phyloP scores from a whole-genome alignment of 1,284 basidiomycete genomes.

The Papiliotrema nemorosa region DNA sequence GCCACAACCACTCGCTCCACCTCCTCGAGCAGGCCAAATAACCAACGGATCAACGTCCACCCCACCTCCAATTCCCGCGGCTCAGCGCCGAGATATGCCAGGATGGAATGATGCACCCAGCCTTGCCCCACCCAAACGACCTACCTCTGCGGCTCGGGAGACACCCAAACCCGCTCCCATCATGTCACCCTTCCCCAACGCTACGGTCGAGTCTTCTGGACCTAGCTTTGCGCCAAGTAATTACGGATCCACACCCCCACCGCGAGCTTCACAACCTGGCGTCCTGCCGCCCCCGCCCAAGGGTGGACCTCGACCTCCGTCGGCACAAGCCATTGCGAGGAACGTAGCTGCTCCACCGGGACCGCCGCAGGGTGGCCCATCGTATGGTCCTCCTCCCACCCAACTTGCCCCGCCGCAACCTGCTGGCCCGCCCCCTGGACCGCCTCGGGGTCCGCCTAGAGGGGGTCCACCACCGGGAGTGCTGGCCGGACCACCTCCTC shows the following conservation, averaged over 20 bases:
- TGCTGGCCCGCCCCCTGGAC: slow-evolving; percentile 4
- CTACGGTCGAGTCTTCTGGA: slow-evolving; percentile 7
- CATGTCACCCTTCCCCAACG: slow-evolving; percentile 75
- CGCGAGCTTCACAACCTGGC: slow-evolving; percentile 32
- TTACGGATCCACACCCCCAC: slow-evolving; percentile 32
- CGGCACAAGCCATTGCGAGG: slow-evolving; percentile 28
- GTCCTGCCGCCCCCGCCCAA: slow-evolving; percentile 46
- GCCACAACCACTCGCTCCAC: slow-evolving; percentile 33
- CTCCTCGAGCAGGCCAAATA: slow-evolving; percentile 33
- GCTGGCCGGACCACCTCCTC: slow-evolving; percentile 52
- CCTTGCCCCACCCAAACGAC: slow-evolving; percentile 55
- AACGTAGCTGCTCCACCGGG: slow-evolving; percentile 28
- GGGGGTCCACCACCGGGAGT: slow-evolving; percentile 51
- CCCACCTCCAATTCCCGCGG: slow-evolving; percentile 39
- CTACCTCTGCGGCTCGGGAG: slow-evolving; percentile 54
- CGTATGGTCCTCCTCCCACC: slow-evolving; percentile 13
- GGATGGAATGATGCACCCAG: slow-evolving; percentile 80
- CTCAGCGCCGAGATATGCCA: slow-evolving; percentile 58
- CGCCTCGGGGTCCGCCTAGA: slow-evolving; percentile 17
- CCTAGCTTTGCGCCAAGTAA: not conserved
- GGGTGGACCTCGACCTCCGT: slow-evolving; percentile 46
- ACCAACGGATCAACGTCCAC: slow-evolving; percentile 15
- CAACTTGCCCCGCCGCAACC: slow-evolving; percentile 9
- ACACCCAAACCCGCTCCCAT: slow-evolving; percentile 64
- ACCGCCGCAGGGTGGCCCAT: slow-evolving; percentile 25